phyloP scores from a whole-genome alignment of 805 yeast genomes.

The Teunomyces pallodes region DNA sequence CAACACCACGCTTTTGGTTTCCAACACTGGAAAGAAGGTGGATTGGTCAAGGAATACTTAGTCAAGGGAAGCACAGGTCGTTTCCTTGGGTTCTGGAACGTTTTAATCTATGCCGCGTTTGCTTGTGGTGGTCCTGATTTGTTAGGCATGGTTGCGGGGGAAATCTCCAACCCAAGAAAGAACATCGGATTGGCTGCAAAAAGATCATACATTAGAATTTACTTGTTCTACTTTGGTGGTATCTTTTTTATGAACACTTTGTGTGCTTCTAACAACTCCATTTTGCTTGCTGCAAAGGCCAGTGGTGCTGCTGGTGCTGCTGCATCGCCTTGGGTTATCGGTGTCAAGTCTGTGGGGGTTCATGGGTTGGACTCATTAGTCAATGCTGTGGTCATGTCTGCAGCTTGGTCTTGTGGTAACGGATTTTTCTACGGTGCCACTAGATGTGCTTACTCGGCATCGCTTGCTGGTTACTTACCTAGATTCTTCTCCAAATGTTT shows the following conservation, averaged over 20 bases:
- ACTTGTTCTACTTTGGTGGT: constrained; percentile 37
- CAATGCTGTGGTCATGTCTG: constrained; percentile 30
- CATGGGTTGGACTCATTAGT: constrained; percentile 34
- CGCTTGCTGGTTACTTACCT: constrained; percentile 86
- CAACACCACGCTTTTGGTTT: constrained; percentile 33
- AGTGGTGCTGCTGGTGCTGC: constrained; percentile 37
- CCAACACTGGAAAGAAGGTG: constrained; percentile 34
- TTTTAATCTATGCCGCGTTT: constrained; percentile 61
- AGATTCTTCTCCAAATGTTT: constrained; percentile 58
- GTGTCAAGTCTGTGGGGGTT: constrained; percentile 32
- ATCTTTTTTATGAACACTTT: constrained; percentile 35
- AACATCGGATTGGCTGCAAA: constrained; percentile 32
- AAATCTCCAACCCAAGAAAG: constrained; percentile 43
- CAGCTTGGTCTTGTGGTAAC: constrained; percentile 40
- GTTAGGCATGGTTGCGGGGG: constrained; percentile 35
- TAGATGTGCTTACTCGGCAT: constrained; percentile 51
- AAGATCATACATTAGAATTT: constrained; percentile 33
- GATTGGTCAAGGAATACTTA: constrained; percentile 26
- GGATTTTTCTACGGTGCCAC: constrained; percentile 36
- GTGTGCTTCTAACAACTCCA: constrained; percentile 34
- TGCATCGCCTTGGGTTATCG: constrained; percentile 39
- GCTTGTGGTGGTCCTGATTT: constrained; percentile 54
- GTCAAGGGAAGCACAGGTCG: constrained; percentile 54
- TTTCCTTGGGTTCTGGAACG: constrained; percentile 63
- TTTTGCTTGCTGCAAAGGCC: constrained; percentile 20